These are phyloP conservation scores for Helicocarpus griseus DNA, from an alignment of 2,329 filamentous ascomycete species.

Conservation along the genomic window DNA sequence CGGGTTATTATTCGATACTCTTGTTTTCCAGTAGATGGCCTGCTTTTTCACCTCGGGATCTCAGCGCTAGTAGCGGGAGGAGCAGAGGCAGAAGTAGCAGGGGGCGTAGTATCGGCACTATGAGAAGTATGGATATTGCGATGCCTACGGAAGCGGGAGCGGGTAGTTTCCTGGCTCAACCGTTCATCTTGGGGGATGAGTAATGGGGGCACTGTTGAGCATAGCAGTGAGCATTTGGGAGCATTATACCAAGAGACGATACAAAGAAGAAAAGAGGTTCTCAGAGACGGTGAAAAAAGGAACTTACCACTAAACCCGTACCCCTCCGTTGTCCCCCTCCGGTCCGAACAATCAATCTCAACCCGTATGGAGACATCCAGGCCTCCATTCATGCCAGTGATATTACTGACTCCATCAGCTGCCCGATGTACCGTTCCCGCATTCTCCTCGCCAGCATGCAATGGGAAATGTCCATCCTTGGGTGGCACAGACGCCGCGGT, in stretches of 20 bases:
- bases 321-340: conserved; percentile 33
- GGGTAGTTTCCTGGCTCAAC: neutral
- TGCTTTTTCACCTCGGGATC: too few relatives aligned
- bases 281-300: neutral
- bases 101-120: neutral
- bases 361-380: conserved; percentile 38
- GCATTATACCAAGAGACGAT: neutral
- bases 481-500: conserved; percentile 22
- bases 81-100: neutral
- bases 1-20: too few relatives aligned
- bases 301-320: conserved; percentile 41
- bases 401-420: conserved; percentile 40
- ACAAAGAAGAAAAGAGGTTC: neutral
- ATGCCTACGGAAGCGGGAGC: neutral
- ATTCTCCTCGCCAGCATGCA: conserved; percentile 66
- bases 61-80: neutral
- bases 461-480: conserved; percentile 58
- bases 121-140: neutral
- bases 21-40: too few relatives aligned
- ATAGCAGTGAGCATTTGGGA: neutral
- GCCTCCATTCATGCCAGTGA: conserved; percentile 30
- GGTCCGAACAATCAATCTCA: conserved; percentile 37
- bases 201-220: neutral
- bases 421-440: conserved; percentile 73
- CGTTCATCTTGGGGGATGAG: neutral